Evolutionary conservation across 139 green algal genomes (phyloP).

Genomic region (Chlorella sorokiniana): DNA sequence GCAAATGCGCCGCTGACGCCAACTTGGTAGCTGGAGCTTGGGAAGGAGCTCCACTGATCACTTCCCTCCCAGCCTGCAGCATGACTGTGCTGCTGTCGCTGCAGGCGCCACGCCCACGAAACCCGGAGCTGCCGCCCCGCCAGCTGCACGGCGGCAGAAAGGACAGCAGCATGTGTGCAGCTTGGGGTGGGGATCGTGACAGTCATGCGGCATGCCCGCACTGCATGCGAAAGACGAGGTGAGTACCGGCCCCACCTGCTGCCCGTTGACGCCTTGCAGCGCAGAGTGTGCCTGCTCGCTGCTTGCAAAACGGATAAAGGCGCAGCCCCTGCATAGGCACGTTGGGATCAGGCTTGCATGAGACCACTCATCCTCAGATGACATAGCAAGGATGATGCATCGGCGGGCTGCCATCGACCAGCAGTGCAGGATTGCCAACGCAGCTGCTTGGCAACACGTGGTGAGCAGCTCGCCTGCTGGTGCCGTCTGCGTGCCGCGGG

Average conservation of each 20-base stretch:
- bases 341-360: too few species aligned
- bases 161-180: background rate
- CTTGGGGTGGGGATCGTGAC: background rate
- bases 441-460: background rate
- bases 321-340: constrained; percentile 1
- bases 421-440: background rate
- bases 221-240: too few species aligned
- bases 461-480: background rate
- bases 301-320: background rate
- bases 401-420: too few species aligned
- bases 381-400: too few species aligned
- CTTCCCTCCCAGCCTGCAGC: too few species aligned
- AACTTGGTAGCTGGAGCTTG: too few species aligned
- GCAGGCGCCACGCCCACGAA: background rate
- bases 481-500: background rate
- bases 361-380: too few species aligned
- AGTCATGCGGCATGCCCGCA: too few species aligned
- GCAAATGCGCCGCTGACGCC: too few species aligned
- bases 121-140: background rate
- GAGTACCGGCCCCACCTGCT: too few species aligned
- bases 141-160: background rate
- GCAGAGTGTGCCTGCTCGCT: background rate
- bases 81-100: background rate
- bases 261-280: background rate
- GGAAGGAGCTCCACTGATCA: too few species aligned